A percentile compares a stretch with the other conserved stretches of the same genome.
These are phyloP conservation scores for Tillandsia fasciculata DNA, from an alignment of 176 grass and related monocot species.

Conservation along the genomic window DNA sequence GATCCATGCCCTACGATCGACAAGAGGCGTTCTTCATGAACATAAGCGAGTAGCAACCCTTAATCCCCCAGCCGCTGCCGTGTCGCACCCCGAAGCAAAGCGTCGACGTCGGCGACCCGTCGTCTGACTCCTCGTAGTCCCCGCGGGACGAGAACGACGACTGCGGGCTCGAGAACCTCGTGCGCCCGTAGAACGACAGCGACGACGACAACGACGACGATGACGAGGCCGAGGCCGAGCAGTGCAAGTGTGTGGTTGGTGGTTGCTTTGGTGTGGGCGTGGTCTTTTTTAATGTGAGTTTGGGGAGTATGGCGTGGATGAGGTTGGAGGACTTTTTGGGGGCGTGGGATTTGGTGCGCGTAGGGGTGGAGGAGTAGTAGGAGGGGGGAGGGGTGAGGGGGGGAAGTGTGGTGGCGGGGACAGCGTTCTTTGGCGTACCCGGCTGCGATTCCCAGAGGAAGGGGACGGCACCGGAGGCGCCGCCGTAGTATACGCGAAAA, in stretches of 20 bases:
- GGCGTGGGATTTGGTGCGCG: not conserved
- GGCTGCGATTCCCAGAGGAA: slow-evolving; percentile 88
- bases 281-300: slow-evolving; percentile 24
- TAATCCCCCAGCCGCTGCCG: slow-evolving; percentile 29
- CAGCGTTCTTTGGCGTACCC: slow-evolving; percentile 62
- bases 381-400: slow-evolving; percentile 73
- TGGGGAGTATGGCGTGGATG: slow-evolving; percentile 47
- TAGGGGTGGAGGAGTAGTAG: slow-evolving; percentile 28
- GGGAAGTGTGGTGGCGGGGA: slow-evolving; percentile 3
- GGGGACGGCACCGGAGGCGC: slow-evolving; percentile 54
- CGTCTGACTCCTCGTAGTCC: slow-evolving; percentile 20
- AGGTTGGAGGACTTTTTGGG: slow-evolving; percentile 29
- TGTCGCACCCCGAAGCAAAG: slow-evolving; percentile 40
- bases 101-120: not conserved
- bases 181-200: slow-evolving; percentile 13
- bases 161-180: not conserved
- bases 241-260: not conserved
- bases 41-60: slow-evolving; percentile 30
- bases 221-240: slow-evolving; percentile 18
- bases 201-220: slow-evolving; percentile 21
- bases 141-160: slow-evolving; percentile 29
- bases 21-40: slow-evolving; percentile 29
- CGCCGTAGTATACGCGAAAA: slow-evolving; percentile 74
- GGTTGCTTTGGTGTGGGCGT: not conserved
- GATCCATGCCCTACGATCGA: slow-evolving; percentile 16